These are phyloP conservation scores for Pythium rhizo-oryzae DNA, from an alignment of 352 stramenopile species.

Conservation along the genomic window DNA sequence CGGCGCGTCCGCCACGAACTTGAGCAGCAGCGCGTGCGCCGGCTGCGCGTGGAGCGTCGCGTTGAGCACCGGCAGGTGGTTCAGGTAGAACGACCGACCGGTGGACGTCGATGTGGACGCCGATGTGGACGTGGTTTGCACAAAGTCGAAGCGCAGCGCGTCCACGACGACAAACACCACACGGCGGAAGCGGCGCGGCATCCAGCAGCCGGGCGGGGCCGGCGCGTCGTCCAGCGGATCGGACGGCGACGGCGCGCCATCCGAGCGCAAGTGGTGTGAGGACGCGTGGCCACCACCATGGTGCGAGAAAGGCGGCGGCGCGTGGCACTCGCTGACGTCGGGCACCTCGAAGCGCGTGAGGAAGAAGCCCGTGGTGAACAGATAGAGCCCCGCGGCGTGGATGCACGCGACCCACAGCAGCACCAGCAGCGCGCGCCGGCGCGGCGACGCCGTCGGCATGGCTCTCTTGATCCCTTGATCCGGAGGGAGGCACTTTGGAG, in stretches of 20 bases:
- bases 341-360: conserved; percentile 87
- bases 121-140: conserved; percentile 28
- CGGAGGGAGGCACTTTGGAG: not conserved
- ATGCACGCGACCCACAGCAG: conserved; percentile 44
- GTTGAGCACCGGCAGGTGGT: conserved; percentile 86
- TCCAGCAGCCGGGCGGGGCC: conserved; percentile 55
- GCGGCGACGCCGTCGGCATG: not conserved
- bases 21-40: conserved; percentile 79
- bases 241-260: not conserved
- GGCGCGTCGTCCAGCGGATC: not conserved
- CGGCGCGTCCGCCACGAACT: conserved; percentile 97
- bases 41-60: conserved; percentile 55
- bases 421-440: conserved; percentile 13
- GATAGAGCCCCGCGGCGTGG: conserved; percentile 60
- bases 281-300: not conserved
- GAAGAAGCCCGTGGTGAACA: conserved; percentile 90
- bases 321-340: conserved; percentile 62
- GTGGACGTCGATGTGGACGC: not conserved
- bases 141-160: conserved; percentile 97
- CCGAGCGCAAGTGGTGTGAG: conserved; percentile 3
- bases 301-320: conserved; percentile 19
- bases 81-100: conserved; percentile 64
- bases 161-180: conserved; percentile 97
- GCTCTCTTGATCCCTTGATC: not conserved
- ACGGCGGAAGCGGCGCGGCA: conserved; percentile 69